Evolutionary conservation across 108 stramenopile species (phyloP), one percentile per base, ranked within the genome.

Genomic region (Nitzschia sp.): DNA sequence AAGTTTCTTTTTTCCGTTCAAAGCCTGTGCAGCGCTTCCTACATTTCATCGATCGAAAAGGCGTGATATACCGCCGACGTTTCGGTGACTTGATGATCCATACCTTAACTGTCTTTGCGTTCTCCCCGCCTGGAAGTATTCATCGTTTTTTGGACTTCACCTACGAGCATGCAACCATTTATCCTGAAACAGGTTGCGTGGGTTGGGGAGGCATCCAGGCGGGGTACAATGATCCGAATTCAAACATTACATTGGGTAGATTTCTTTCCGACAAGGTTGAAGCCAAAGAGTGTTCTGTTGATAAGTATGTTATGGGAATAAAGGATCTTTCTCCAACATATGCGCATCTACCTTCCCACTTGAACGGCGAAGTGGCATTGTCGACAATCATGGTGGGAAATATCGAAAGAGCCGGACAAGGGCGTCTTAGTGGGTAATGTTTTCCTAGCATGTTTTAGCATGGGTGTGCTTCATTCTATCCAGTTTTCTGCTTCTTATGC

Each of bases 131-230:
- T 21, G 77, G 80, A 8, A 70, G 68, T 41, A 86, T 92, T 48
- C 86, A 92, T 58, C 85, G 87, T 42, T 92, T 92, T 55, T 61
- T 84, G 22, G 91, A 89, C 62, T 92, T 86, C 54, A 83, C 88
- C 50, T 92, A 92, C 51, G 85, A 86, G 46, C 91, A 92, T 64
- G 75, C 79, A 11, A 83, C 85, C 0, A 11, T 79, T 22, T 64
- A 83, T 41, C 34, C 53, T 20, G 79, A 57, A 17, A 63, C 57
- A 46, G 79, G 79, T 7, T 84, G 83, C 54, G 65, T 79, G 19
- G 57, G 72, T 26, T 84, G 83, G 83, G 83, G 83, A 50, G 83
- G 76, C 17, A 77, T 84, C 43, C 72, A 79, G 53, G 78, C 79
- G 53, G 83, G 83, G 10, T 80, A 80, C 64, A 57, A 77, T 51